Base-by-base conservation (phyloP, 768 basidiomycete species). In the Lentinula guzmanii region DNA sequence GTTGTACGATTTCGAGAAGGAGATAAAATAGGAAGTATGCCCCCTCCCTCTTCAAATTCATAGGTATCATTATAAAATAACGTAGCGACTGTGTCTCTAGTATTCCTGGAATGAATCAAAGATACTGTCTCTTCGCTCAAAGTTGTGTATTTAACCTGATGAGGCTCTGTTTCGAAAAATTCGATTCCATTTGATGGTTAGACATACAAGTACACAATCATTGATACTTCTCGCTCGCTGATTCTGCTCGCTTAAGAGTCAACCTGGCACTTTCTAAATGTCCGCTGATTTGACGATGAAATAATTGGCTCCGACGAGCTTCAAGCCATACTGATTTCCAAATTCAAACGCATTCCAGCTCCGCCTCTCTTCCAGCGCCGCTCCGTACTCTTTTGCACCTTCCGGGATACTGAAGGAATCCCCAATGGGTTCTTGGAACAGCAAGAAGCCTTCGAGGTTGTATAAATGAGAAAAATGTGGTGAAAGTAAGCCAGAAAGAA, bases 261-360 rank as follows among this genome's bases (percentile, higher is more conserved):
- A 10, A 21, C 9, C 34, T 15, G 11, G 6, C 37, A 4, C 15
- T 16, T 55, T 15, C 35, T 34, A 48, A 1, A 34, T 28, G 16
- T 48, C 43, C 16, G n/a, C 58, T 16, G 71, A 69, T 56, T 71
- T 68, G 6, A 82, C 79, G 53, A 81, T 61, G 65, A 86, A 81
- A 67, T 80, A 86, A 65, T 82, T 86, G 13, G 77, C 82, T 11
- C 82, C 87, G 18, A 87, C 84, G 5, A 86, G 72, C 69, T 77
- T 81, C 51, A 89, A 70, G 0, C 77, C 77, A 63, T 86, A 72
- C 64, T 70, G 69, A 7, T 81, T 70, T 21, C 79, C 86, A 67
- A 89, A 87, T 2, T 66, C 69, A 9, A 78, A 62, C 4, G 79
- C 81, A n/a, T 83, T 75, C 87, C 87, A 89, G 37, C 71, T 80